Base-by-base conservation (phyloP, 805 yeast genomes). In the Candida cerambycidarum region DNA sequence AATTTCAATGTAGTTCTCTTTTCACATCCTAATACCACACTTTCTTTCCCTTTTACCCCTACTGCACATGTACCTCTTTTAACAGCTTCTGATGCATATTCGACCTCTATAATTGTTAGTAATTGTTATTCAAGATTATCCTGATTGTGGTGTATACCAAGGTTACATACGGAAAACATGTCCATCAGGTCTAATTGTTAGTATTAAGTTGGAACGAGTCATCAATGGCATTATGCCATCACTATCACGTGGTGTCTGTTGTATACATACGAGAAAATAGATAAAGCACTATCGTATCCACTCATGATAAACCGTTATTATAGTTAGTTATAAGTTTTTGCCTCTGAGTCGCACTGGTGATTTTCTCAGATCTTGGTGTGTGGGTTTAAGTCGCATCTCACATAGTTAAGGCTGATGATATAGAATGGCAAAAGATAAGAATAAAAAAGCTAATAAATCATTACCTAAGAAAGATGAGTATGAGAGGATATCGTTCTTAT, bases 261-360 rank as follows among this genome's bases (percentile, higher is more conserved):
- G 5, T 8, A 32, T 30, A 80, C 90, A 55, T 79, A 85, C 84
- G 96, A 89, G 73, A 92, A 92, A 65, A 92, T 95, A 49, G 97
- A 90, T 57, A 92, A 79, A 44, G 99, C 99, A 78, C 98, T 82
- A 69, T 92, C 99, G 96, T 92, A 92, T 50, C 99, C 98, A 77
- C 97, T 88, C 99, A 92, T 92, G 35, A 15, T 41, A 14, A 13
- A 35, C 9, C 3, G 15, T 25, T n/a, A n/a, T n/a, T n/a, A n/a
- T n/a, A n/a, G n/a, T n/a, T n/a, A n/a, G n/a, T n/a, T n/a, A n/a
- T 14, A 15, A 24, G 29, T 28, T 24, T 38, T 41, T 41, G 39
- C 44, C 44, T 40, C 33, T 33, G 33, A 40, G 33, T 33, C 19
- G 25, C 29, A 14, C 29, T 21, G 36, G 23, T 29, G 38, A 34